phyloP scores from a whole-genome alignment of 2,329 filamentous ascomycete genomes.

The Ophiostoma triangulosporum region DNA sequence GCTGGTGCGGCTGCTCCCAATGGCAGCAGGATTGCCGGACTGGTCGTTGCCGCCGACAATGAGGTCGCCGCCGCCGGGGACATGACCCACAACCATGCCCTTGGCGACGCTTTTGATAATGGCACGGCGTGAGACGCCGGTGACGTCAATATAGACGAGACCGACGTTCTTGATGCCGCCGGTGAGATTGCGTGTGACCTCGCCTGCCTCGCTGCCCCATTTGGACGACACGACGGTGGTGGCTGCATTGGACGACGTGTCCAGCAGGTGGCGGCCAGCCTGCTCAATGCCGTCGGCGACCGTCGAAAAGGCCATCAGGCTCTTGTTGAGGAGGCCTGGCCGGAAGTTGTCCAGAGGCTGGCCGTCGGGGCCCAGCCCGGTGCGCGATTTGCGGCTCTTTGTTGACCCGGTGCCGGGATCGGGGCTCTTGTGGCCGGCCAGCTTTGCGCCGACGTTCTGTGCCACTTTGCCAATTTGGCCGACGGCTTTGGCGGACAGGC shows the following conservation, averaged over 20 bases:
- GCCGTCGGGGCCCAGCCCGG: slow-evolving; percentile 57
- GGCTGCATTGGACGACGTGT: slow-evolving; percentile 62
- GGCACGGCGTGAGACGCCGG: slow-evolving; percentile 77
- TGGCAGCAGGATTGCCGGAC: slow-evolving; percentile 33
- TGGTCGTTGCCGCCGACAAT: slow-evolving; percentile 40
- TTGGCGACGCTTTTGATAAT: slow-evolving; percentile 92
- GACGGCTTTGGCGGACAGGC: slow-evolving; percentile 72
- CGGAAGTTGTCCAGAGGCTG: slow-evolving; percentile 56
- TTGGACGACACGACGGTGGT: slow-evolving; percentile 78
- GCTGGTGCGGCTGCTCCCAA: slow-evolving; percentile 13
- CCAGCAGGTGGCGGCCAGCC: slow-evolving; percentile 64
- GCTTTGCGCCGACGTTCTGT: slow-evolving; percentile 73
- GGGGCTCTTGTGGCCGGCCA: slow-evolving; percentile 29
- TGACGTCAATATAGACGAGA: slow-evolving; percentile 91
- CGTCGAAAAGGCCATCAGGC: slow-evolving; percentile 89
- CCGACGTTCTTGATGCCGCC: slow-evolving; percentile 92
- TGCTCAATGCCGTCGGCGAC: slow-evolving; percentile 89
- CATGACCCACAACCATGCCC: slow-evolving; percentile 82
- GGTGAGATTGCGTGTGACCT: slow-evolving; percentile 60
- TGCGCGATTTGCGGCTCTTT: slow-evolving; percentile 21
- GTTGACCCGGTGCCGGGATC: background rate
- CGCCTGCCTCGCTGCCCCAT: slow-evolving; percentile 75
- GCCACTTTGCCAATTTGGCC: slow-evolving; percentile 71
- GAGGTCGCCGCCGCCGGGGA: slow-evolving; percentile 58
- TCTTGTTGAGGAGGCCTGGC: slow-evolving; percentile 88